Conservation (phyloP, 108 stramenopile species). For the Skeletonema grethae region DNA sequence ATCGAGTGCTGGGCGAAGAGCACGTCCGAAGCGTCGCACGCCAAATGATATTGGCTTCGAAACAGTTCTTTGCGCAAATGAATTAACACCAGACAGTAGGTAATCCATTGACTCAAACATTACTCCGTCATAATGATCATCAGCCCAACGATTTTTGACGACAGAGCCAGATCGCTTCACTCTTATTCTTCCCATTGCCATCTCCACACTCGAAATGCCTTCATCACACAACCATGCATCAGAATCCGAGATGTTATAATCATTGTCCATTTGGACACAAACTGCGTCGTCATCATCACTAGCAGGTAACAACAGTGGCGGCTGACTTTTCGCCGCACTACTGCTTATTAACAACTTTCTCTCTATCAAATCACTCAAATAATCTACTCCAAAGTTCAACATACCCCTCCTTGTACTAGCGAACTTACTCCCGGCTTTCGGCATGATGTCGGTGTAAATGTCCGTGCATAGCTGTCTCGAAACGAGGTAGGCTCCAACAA, state of each 20-base stretch:
- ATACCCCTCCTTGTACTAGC: constrained; percentile 40
- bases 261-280: neutral
- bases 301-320: neutral
- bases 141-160: constrained; percentile 10
- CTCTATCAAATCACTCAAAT: constrained; percentile 38
- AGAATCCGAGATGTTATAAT: constrained; percentile 2
- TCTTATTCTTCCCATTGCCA: constrained; percentile 32
- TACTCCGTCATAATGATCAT: constrained; percentile 44
- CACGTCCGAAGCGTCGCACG: constrained; percentile 13
- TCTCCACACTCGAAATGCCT: constrained; percentile 31
- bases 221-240: constrained; percentile 36
- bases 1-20: constrained; percentile 24
- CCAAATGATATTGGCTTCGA: constrained; percentile 35
- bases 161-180: constrained; percentile 4
- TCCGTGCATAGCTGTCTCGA: constrained; percentile 52
- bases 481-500: constrained; percentile 56
- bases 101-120: constrained; percentile 31
- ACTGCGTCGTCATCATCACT: constrained; percentile 1
- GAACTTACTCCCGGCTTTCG: constrained; percentile 42
- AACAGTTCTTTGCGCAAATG: constrained; percentile 15
- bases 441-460: constrained; percentile 56
- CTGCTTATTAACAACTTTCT: constrained; percentile 20
- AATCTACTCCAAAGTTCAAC: constrained; percentile 47
- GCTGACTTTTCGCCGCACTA: neutral
- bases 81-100: constrained; percentile 19